phyloP scores from a whole-genome alignment of 2,329 filamentous ascomycete species.

The Penicillium sp. region DNA sequence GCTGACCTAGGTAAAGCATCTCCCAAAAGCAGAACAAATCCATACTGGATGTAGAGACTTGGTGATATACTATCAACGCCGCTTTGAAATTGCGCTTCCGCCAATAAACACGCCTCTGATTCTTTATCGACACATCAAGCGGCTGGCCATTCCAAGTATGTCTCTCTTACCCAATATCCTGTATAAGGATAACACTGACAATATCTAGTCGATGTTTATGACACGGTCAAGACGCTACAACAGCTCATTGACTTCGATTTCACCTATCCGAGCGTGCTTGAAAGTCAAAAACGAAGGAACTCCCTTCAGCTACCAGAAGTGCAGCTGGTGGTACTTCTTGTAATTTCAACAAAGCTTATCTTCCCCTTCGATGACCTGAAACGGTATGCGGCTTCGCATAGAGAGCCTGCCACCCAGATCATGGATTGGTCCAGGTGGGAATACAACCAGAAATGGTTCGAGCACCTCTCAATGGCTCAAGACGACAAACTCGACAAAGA shows the following conservation, averaged over 20 bases:
- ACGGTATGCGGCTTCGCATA: constrained; percentile 49
- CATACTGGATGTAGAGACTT: constrained; percentile 64
- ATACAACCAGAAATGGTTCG: constrained; percentile 45
- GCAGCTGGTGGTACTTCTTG: constrained; percentile 65
- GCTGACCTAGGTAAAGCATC: constrained; percentile 23
- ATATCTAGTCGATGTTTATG: constrained; percentile 30
- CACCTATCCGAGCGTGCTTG: constrained; percentile 44
- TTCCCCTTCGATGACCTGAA: constrained; percentile 68
- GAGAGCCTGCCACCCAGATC: constrained; percentile 57
- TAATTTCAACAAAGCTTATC: constrained; percentile 74
- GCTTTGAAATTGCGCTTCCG: constrained; percentile 71
- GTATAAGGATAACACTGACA: constrained; percentile 9
- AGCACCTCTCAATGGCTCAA: constrained; percentile 27
- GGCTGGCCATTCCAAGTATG: constrained; percentile 72
- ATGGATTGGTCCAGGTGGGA: constrained; percentile 75
- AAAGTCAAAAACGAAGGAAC: constrained; percentile 34
- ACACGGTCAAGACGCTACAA: constrained; percentile 60
- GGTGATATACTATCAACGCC: constrained; percentile 60
- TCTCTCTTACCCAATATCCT: constrained; percentile 1
- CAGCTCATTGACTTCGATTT: constrained; percentile 58
- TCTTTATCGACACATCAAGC: constrained; percentile 66
- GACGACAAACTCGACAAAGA: constrained; percentile 42
- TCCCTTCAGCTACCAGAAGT: constrained; percentile 68
- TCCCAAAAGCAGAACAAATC: constrained; percentile 56
- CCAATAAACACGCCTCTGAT: constrained; percentile 68